Conservation (phyloP, 176 grass and related monocot species). For the Luzula sylvatica region DNA sequence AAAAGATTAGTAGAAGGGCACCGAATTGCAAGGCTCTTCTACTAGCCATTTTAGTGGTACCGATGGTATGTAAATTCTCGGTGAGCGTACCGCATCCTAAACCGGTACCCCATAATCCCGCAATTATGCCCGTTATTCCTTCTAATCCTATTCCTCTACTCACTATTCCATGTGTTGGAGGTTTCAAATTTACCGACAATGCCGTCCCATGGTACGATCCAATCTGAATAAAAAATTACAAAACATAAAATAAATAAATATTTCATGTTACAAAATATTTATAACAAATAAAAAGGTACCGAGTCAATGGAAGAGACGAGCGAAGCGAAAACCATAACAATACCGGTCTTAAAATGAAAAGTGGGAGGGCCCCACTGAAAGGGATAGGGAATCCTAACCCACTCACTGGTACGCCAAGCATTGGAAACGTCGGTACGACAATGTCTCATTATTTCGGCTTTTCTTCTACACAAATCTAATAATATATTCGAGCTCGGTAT, state of each 20-base stretch:
- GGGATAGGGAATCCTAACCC: conserved; percentile 88
- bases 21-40: conserved; percentile 80
- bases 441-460: conserved; percentile 55
- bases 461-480: conserved; percentile 76
- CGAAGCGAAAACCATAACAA: conserved; percentile 85
- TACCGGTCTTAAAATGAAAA: conserved; percentile 70
- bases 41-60: conserved; percentile 69
- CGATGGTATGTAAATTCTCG: conserved; percentile 90
- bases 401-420: conserved; percentile 85
- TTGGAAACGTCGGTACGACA: conserved; percentile 94
- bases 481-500: conserved; percentile 96
- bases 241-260: conserved; percentile 2
- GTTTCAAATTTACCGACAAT: conserved; percentile 74
- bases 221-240: conserved; percentile 35
- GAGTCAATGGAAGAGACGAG: conserved; percentile 91
- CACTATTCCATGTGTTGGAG: conserved; percentile 83
- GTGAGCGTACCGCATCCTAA: conserved; percentile 76
- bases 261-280: too few species aligned
- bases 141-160: conserved; percentile 95
- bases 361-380: conserved; percentile 93
- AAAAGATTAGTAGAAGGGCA: conserved; percentile 51
- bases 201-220: conserved; percentile 81
- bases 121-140: conserved; percentile 76
- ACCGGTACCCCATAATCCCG: conserved; percentile 90
- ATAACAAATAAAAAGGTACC: conserved; percentile 16